Base-by-base conservation (phyloP, 768 basidiomycete genomes). In the Amanita thiersii region DNA sequence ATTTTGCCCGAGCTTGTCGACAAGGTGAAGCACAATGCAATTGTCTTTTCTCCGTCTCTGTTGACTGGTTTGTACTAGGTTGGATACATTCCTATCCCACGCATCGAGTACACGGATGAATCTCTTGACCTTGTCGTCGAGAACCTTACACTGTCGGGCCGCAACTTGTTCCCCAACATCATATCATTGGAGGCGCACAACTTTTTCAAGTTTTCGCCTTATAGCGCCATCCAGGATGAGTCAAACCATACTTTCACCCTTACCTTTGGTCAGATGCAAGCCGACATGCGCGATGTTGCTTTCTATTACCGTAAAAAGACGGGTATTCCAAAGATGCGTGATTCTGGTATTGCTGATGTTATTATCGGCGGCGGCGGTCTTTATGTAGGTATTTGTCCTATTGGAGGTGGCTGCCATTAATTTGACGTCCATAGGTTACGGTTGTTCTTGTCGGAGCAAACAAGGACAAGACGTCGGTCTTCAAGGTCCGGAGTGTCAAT, bases 81-180 rank as follows among this genome's bases (percentile, higher is more conserved):
- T 37, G 83, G 82, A 15, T 84, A 88, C 52, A 56, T 93, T 41
- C 91, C 91, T 5, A 93, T 98, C 49, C 94, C 94, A 0, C 82
- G 91, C 25, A 78, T 92, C 56, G 93, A 96, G 61, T 98, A 96
- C 64, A 83, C 85, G 25, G 90, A 94, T 60, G 82, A 89, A 39
- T 56, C 70, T 4, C 63, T 93, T 46, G 93, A 96, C 52, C 73
- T 96, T 32, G 87, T 94, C 44, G 78, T 97, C 48, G 94, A 97
- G 70, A 97, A 94, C 59, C 73, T 97, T 24, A 85, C 86, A 1
- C 70, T 93, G 12, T 81, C 86, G 47, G 89, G 89, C 6, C 77
- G 81, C 30, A 94, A 97, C 64, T 63, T 99, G 2, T 83, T 93
- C 72, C 92, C 92, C 1, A 89, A 85, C 52, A 55, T 84, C 45